Percentiles rank a stretch among this genome's conserved stretches.
Evolutionary conservation across 2,329 filamentous ascomycete species (phyloP).

Genomic region (Fusarium fracticaudum): DNA sequence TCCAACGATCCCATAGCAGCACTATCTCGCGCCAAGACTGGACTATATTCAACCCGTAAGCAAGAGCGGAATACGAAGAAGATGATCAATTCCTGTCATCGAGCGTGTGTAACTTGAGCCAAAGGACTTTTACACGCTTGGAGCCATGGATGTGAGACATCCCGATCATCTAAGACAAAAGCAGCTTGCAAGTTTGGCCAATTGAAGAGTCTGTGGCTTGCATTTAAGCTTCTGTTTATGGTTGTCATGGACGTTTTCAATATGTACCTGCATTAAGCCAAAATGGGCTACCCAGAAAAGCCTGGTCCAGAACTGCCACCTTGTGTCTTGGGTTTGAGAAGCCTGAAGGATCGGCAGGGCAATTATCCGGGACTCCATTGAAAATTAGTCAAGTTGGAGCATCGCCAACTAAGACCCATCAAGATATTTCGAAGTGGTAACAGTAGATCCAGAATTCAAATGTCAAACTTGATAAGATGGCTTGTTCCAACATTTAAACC

Average conservation of each 20-base stretch:
- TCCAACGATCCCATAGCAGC: too few species aligned
- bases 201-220: background rate
- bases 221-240: constrained; percentile 11
- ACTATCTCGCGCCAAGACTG: background rate
- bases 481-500: background rate
- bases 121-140: background rate
- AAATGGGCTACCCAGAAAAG: background rate
- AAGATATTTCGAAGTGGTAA: accelerated
- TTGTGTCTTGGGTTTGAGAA: background rate
- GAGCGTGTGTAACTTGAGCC: background rate
- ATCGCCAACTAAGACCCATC: background rate
- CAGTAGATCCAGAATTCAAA: background rate
- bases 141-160: background rate
- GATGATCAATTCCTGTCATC: background rate
- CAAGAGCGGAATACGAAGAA: too few species aligned
- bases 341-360: background rate
- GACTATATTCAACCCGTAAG: accelerated
- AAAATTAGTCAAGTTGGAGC: background rate
- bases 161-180: background rate
- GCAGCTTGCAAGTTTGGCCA: background rate
- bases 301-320: accelerated
- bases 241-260: background rate
- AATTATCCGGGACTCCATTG: too few species aligned
- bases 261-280: background rate
- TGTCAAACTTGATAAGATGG: background rate